Percentiles rank a stretch among this genome's conserved stretches.
These are phyloP conservation scores for Xylariaceae sp. DNA, from an alignment of 2,329 filamentous ascomycete genomes.

Conservation along the genomic window DNA sequence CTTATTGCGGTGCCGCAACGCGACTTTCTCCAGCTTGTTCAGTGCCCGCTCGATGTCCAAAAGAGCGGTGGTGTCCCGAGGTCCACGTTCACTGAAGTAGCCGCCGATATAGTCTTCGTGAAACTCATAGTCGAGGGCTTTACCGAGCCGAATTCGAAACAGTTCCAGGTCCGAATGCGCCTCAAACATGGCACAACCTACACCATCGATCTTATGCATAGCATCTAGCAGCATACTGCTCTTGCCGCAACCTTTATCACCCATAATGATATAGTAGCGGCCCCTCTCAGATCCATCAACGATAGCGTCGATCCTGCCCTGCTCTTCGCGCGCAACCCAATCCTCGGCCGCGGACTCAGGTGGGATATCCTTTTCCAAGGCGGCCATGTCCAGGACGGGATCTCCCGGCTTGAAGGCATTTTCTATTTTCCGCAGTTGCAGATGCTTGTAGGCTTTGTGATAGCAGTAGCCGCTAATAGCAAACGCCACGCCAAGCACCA, in stretches of 20 bases:
- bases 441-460: conserved; percentile 79
- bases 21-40: conserved; percentile 97
- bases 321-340: conserved; percentile 83
- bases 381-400: conserved; percentile 77
- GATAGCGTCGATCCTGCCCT: conserved; percentile 75
- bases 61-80: conserved; percentile 83
- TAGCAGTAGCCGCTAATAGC: conserved; percentile 68
- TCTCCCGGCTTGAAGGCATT: conserved; percentile 90
- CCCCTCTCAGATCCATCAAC: conserved; percentile 66
- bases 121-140: conserved; percentile 92
- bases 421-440: conserved; percentile 88
- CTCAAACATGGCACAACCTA: conserved; percentile 91
- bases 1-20: conserved; percentile 60
- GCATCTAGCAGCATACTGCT: conserved; percentile 92
- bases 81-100: conserved; percentile 90
- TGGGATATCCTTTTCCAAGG: conserved; percentile 50
- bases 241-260: conserved; percentile 95
- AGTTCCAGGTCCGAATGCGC: conserved; percentile 93
- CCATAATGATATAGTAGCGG: conserved; percentile 86
- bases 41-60: conserved; percentile 94
- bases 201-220: conserved; percentile 87
- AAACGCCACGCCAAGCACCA: conserved; percentile 63
- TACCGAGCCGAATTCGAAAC: conserved; percentile 86
- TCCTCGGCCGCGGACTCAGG: conserved; percentile 49
- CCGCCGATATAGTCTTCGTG: conserved; percentile 97